Evolutionary conservation across 169 alveolate genomes (phyloP).

Genomic region (Plasmodium sp.): DNA sequence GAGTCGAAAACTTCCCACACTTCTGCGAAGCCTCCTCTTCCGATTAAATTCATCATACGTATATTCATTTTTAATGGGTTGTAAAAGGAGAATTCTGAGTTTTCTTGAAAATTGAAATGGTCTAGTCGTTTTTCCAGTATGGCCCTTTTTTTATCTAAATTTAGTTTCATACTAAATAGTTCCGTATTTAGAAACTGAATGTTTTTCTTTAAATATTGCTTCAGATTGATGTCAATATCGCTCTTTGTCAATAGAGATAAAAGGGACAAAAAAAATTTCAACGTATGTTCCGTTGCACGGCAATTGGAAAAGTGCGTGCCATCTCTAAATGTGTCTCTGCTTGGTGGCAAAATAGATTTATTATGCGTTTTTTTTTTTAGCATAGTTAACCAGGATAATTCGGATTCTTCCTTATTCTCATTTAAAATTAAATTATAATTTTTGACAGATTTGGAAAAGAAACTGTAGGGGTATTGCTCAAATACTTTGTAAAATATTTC

Average conservation of each 20-base stretch:
- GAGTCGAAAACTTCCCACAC: constrained; percentile 94
- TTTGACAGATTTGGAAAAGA: constrained; percentile 62
- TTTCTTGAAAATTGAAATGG: constrained; percentile 82
- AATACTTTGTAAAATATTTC: constrained; percentile 68
- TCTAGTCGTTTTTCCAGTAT: constrained; percentile 83
- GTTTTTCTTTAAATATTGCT: constrained; percentile 74
- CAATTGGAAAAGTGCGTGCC: constrained; percentile 86
- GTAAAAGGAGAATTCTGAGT: constrained; percentile 84
- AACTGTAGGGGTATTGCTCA: constrained; percentile 69
- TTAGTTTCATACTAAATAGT: constrained; percentile 78
- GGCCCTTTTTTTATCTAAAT: constrained; percentile 82
- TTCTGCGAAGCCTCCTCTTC: constrained; percentile 94
- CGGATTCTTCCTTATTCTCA: constrained; percentile 70
- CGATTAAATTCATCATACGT: constrained; percentile 90
- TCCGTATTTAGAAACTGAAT: constrained; percentile 81
- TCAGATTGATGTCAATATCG: constrained; percentile 64
- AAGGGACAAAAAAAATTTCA: constrained; percentile 78
- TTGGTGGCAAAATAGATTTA: constrained; percentile 81
- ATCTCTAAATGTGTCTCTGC: constrained; percentile 85
- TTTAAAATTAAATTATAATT: constrained; percentile 60
- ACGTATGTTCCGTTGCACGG: constrained; percentile 81
- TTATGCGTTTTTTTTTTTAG: constrained; percentile 79
- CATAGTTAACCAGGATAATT: constrained; percentile 82
- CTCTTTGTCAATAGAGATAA: constrained; percentile 71
- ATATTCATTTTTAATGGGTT: constrained; percentile 85